Percentiles rank a stretch among this genome's conserved stretches.
Evolutionary conservation across 129 eudicot genomes (phyloP).

Genomic region (Ambrosia trifida): DNA sequence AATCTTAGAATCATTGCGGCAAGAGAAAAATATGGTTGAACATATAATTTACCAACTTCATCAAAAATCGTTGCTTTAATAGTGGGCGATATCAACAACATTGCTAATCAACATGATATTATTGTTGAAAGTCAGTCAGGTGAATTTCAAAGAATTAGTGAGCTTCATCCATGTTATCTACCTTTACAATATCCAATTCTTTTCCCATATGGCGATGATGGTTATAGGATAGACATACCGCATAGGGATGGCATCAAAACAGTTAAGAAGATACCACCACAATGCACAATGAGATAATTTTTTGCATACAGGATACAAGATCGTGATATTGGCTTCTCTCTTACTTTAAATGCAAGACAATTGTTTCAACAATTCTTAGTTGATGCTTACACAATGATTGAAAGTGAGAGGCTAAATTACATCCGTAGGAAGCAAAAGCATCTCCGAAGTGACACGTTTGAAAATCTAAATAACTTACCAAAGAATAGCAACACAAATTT

Average conservation of each 20-base stretch:
- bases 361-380: slow-evolving; percentile 1
- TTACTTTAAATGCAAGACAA: background rate
- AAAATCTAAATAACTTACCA: background rate
- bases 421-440: background rate
- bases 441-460: background rate
- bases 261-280: too few species aligned
- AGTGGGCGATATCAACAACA: background rate
- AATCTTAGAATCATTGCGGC: background rate
- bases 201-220: slow-evolving; percentile 2
- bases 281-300: background rate
- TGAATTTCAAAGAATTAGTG: background rate
- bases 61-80: background rate
- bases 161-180: background rate
- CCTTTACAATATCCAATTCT: slow-evolving; percentile 1
- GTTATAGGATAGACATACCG: background rate
- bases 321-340: background rate
- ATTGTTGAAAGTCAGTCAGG: background rate
- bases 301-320: background rate
- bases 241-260: background rate
- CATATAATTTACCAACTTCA: background rate
- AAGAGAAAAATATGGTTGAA: background rate
- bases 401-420: background rate
- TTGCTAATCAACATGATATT: background rate
- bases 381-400: background rate
- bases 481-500: background rate